These are phyloP conservation scores for Carex sylvatica DNA, from an alignment of 202 grass and related monocot genomes.

Conservation along the genomic window DNA sequence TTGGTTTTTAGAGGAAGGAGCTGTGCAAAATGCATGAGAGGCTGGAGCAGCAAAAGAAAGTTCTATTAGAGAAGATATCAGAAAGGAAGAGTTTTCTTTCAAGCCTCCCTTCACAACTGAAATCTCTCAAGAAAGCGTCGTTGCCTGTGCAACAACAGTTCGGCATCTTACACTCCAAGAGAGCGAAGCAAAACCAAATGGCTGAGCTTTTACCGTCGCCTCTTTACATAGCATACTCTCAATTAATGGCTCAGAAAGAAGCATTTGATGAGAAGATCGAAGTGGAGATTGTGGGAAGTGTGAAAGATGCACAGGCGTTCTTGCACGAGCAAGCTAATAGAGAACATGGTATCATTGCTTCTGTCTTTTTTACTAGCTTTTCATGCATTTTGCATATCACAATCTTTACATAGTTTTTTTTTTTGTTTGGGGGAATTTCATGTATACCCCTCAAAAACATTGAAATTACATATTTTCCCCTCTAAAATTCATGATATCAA, in stretches of 20 bases:
- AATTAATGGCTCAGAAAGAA: conserved; percentile 92
- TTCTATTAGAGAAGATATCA: conserved; percentile 56
- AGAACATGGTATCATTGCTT: conserved; percentile 48
- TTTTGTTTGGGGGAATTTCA: neutral
- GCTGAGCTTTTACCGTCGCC: conserved; percentile 80
- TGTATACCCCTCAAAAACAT: too few species aligned
- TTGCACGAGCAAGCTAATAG: conserved; percentile 61
- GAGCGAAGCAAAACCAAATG: conserved; percentile 81
- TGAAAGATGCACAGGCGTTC: conserved; percentile 85
- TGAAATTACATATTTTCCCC: too few species aligned
- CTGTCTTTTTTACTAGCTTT: conserved; percentile 5
- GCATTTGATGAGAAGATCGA: conserved; percentile 95
- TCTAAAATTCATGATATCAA: too few species aligned
- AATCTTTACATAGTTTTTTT: neutral
- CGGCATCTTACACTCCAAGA: conserved; percentile 87
- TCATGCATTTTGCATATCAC: too few species aligned
- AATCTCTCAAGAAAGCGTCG: conserved; percentile 99
- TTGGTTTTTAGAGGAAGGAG: conserved; percentile 72
- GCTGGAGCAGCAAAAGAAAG: conserved; percentile 61
- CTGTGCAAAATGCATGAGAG: conserved; percentile 80
- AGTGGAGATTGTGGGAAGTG: conserved; percentile 81
- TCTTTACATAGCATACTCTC: conserved; percentile 85
- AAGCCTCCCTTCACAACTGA: conserved; percentile 87
- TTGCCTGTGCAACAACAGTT: conserved; percentile 91
- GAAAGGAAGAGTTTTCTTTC: conserved; percentile 90